Percentiles rank a stretch among this genome's conserved stretches.
These are phyloP conservation scores for Musa balbisiana DNA, from an alignment of 202 grass and related monocot species.

Conservation along the genomic window DNA sequence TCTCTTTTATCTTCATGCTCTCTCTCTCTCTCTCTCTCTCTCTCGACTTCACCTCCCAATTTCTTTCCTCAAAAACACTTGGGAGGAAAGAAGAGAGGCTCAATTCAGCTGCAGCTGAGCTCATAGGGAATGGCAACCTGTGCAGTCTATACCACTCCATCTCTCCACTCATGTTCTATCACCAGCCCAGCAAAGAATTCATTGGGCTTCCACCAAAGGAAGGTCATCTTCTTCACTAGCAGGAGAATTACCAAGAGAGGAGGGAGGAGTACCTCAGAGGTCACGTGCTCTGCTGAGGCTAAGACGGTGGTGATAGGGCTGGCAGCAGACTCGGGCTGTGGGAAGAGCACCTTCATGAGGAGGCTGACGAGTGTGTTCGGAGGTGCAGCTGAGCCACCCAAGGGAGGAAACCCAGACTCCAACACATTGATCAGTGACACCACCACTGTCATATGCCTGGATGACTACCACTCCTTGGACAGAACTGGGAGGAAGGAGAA, in stretches of 20 bases:
- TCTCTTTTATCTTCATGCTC: too few species aligned
- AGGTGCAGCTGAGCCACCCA: conserved; percentile 57
- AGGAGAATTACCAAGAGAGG: conserved; percentile 18
- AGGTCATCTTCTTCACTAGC: conserved; percentile 71
- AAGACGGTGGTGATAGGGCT: too few species aligned
- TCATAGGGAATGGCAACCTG: conserved; percentile 52
- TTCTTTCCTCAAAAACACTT: too few species aligned
- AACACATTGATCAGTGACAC: conserved; percentile 55
- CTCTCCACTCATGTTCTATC: conserved; percentile 58
- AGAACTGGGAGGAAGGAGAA: conserved; percentile 83
- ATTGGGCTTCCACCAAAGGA: conserved; percentile 46
- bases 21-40: too few species aligned
- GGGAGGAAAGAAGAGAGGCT: too few species aligned
- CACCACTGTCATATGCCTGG: conserved; percentile 85
- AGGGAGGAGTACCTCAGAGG: conserved; percentile 20
- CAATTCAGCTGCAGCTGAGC: neutral
- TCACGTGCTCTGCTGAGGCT: conserved; percentile 56
- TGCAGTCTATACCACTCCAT: conserved; percentile 48
- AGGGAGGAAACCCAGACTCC: too few species aligned
- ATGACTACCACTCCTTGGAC: conserved; percentile 23
- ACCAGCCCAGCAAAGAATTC: conserved; percentile 28
- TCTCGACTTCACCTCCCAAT: too few species aligned
- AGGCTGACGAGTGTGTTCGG: conserved; percentile 90
- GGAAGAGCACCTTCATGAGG: conserved; percentile 96
- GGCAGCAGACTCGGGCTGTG: conserved; percentile 33